These are phyloP conservation scores for Candida insectorum DNA, from an alignment of 805 yeast genomes.

Conservation along the genomic window DNA sequence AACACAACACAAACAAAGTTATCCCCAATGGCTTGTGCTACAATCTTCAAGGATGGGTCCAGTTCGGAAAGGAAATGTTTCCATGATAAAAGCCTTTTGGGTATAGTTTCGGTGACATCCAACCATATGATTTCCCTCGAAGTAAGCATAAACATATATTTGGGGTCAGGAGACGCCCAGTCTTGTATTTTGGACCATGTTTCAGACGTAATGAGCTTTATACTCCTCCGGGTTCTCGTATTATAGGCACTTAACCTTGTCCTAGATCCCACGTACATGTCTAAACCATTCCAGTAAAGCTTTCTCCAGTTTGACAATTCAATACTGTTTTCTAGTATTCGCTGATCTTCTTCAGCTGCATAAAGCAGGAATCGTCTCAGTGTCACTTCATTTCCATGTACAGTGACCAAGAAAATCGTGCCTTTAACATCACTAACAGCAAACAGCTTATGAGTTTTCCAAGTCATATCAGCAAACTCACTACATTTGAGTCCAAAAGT, in stretches of 20 bases:
- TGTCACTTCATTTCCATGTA: conserved; percentile 8
- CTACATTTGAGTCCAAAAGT: conserved; percentile 1
- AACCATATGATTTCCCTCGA: conserved; percentile 63
- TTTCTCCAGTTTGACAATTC: conserved; percentile 58
- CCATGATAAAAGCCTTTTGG: conserved; percentile 60
- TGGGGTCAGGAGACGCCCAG: conserved; percentile 16
- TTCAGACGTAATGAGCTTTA: conserved; percentile 43
- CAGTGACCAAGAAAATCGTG: conserved; percentile 42
- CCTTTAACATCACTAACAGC: conserved; percentile 52
- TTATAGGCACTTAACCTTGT: conserved; percentile 37
- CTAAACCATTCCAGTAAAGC: conserved; percentile 38
- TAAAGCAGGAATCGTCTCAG: too few relatives aligned
- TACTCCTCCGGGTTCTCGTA: conserved; percentile 9
- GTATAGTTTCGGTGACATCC: conserved; percentile 20
- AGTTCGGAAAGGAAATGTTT: conserved; percentile 57
- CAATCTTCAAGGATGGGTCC: conserved; percentile 52
- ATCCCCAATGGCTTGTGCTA: conserved; percentile 20
- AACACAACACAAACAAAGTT: conserved; percentile 22
- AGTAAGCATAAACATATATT: conserved; percentile 54
- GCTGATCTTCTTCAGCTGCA: conserved; percentile 2
- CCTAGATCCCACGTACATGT: conserved; percentile 37
- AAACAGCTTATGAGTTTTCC: conserved; percentile 34
- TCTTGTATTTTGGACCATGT: conserved; percentile 55
- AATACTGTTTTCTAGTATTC: conserved; percentile 5
- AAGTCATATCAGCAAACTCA: conserved; percentile 44